phyloP scores from a whole-genome alignment of 352 stramenopile species.

The Phytopythium boreale region DNA sequence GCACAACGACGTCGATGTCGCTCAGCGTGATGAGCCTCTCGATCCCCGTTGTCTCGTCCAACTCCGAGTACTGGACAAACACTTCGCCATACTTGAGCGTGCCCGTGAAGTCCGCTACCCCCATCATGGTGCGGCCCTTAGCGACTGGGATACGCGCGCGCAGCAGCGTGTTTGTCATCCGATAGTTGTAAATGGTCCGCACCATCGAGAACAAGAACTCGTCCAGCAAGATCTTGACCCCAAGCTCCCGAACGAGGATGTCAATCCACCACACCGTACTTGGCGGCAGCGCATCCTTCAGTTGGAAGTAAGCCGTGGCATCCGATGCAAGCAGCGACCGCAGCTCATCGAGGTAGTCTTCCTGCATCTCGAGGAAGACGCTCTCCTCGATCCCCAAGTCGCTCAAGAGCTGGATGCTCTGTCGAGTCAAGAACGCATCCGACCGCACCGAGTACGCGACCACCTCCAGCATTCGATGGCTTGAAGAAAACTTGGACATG shows the following conservation, averaged over 20 bases:
- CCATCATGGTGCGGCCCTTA: conserved; percentile 69
- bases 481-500: conserved; percentile 70
- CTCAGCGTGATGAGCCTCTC: conserved; percentile 25
- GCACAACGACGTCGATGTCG: conserved; percentile 54
- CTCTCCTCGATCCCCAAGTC: conserved; percentile 55
- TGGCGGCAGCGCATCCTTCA: conserved; percentile 42
- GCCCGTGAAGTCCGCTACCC: conserved; percentile 75
- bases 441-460: conserved; percentile 52
- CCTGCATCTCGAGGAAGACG: conserved; percentile 67
- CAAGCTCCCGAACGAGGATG: conserved; percentile 31
- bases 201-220: conserved; percentile 53
- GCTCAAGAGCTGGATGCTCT: conserved; percentile 74
- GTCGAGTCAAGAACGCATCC: conserved; percentile 63
- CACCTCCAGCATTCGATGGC: conserved; percentile 66
- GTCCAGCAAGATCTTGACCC: conserved; percentile 38
- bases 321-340: conserved; percentile 52
- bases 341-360: conserved; percentile 61
- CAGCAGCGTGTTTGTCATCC: conserved; percentile 63
- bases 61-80: conserved; percentile 73
- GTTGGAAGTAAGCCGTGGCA: conserved; percentile 35
- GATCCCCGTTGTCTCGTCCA: conserved; percentile 20
- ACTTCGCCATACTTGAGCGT: conserved; percentile 69
- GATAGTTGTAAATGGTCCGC: conserved; percentile 63
- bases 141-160: conserved; percentile 70
- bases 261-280: conserved; percentile 33